Evolutionary conservation across 495 filamentous ascomycete genomes (phyloP).

Genomic region (Penicillium cosmopolitanum): DNA sequence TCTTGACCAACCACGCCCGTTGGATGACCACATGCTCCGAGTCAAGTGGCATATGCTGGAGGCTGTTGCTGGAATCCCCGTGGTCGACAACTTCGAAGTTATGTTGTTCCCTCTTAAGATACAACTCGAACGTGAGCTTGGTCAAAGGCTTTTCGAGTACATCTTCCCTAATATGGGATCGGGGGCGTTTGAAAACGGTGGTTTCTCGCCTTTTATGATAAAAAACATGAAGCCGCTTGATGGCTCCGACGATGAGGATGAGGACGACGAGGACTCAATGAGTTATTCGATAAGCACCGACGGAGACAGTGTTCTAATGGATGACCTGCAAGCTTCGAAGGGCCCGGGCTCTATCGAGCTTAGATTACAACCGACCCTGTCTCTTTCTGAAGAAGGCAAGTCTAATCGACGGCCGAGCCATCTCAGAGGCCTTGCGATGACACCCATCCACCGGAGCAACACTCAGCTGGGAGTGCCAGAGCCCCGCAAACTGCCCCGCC

Average conservation of each 20-base stretch:
- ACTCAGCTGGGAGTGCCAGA: conserved; percentile 47
- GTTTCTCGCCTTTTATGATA: conserved; percentile 80
- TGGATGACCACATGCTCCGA: conserved; percentile 77
- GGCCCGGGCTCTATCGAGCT: conserved; percentile 73
- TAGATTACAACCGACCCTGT: conserved; percentile 76
- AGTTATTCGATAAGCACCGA: conserved; percentile 30
- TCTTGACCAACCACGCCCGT: conserved; percentile 62
- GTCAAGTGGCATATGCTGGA: conserved; percentile 98
- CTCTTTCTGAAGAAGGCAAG: conserved; percentile 56
- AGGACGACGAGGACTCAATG: conserved; percentile 38
- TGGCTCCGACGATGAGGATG: conserved; percentile 59
- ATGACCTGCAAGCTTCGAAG: conserved; percentile 45
- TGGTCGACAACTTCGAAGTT: conserved; percentile 97
- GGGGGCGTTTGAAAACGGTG: conserved; percentile 60
- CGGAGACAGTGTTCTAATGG: conserved; percentile 35
- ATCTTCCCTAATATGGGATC: conserved; percentile 84
- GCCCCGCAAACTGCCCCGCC: conserved; percentile 28
- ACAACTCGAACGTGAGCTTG: conserved; percentile 91
- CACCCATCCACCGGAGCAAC: conserved; percentile 40
- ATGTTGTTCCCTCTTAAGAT: conserved; percentile 91
- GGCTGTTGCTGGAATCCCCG: conserved; percentile 95
- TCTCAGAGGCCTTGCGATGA: conserved; percentile 52
- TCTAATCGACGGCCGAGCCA: conserved; percentile 35
- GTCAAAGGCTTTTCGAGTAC: conserved; percentile 95
- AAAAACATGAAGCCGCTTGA: conserved; percentile 69